Conservation (phyloP, 352 stramenopile genomes). For the Phytophthora pistaciae region DNA sequence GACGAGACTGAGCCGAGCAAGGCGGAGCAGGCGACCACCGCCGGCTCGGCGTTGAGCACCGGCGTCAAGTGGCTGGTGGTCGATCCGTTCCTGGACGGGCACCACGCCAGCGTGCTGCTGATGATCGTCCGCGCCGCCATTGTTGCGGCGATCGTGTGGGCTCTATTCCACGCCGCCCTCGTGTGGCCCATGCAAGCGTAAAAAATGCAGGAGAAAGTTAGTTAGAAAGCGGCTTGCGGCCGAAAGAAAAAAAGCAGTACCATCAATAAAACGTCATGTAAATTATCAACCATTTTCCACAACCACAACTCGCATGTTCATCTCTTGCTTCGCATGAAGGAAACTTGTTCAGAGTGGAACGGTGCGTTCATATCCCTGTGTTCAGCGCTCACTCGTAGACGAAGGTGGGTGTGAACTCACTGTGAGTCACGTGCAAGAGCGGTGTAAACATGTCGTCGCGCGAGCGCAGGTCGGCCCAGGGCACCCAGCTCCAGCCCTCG, state of each 20-base stretch:
- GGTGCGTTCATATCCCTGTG: neutral
- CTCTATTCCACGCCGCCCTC: constrained; percentile 39
- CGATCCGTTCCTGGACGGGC: constrained; percentile 36
- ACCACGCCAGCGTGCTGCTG: constrained; percentile 35
- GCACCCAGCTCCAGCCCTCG: constrained; percentile 77
- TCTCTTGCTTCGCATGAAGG: constrained; percentile 2
- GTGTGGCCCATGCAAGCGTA: constrained; percentile 33
- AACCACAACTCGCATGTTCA: neutral
- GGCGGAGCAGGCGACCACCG: neutral
- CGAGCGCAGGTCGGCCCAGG: constrained; percentile 56
- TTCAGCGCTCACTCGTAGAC: constrained; percentile 6
- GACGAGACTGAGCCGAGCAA: constrained; percentile 24
- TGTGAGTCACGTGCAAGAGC: constrained; percentile 72
- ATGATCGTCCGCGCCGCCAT: constrained; percentile 52
- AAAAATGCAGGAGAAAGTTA: constrained; percentile 25
- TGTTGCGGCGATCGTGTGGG: constrained; percentile 45
- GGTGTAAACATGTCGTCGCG: constrained; percentile 83
- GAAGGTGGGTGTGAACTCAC: constrained; percentile 58
- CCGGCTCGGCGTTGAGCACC: constrained; percentile 10
- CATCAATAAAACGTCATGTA: constrained; percentile 41
- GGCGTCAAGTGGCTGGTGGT: constrained; percentile 44
- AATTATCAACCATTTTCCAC: constrained; percentile 37
- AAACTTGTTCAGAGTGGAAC: constrained; percentile 1
- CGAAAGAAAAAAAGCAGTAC: constrained; percentile 33
- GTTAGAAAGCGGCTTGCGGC: constrained; percentile 23